These are phyloP conservation scores for Arthrocladium fulminans DNA, from an alignment of 2,329 filamentous ascomycete genomes.

Conservation along the genomic window DNA sequence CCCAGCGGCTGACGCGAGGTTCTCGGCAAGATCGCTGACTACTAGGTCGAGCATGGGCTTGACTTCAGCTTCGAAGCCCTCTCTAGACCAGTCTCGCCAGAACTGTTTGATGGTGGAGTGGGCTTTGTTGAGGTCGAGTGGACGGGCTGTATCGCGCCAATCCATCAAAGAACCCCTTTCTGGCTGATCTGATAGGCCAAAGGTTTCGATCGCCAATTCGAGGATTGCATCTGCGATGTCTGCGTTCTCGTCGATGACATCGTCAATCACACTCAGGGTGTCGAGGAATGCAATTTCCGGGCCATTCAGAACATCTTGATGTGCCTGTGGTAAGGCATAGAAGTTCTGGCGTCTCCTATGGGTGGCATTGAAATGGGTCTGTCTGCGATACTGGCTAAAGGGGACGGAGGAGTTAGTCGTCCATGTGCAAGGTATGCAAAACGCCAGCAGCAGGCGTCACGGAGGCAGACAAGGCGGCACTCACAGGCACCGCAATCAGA, in stretches of 20 bases:
- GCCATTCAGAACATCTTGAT: constrained; percentile 73
- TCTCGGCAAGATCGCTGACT: constrained; percentile 51
- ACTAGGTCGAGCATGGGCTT: constrained; percentile 70
- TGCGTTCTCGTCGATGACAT: constrained; percentile 82
- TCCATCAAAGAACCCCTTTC: constrained; percentile 40
- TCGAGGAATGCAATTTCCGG: constrained; percentile 77
- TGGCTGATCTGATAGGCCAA: constrained; percentile 43
- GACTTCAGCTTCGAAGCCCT: constrained; percentile 60
- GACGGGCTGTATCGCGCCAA: constrained; percentile 63
- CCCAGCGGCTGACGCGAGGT: constrained; percentile 32
- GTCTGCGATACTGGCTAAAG: constrained; percentile 69
- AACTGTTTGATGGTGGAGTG: constrained; percentile 87
- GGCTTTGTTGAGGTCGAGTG: constrained; percentile 77
- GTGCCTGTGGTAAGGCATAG: constrained; percentile 74
- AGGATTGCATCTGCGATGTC: constrained; percentile 73
- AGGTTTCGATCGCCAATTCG: constrained; percentile 56
- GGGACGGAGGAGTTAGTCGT: constrained; percentile 2
- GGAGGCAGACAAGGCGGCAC: too few relatives aligned
- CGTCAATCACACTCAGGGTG: constrained; percentile 68
- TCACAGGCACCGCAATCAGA: too few relatives aligned
- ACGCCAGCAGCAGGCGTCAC: too few relatives aligned
- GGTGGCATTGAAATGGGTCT: constrained; percentile 81
- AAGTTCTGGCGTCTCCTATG: constrained; percentile 86
- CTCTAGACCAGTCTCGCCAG: constrained; percentile 86
- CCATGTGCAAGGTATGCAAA: background rate